Conservation (phyloP, 2,329 filamentous ascomycete species). For the Canariomyces notabilis region DNA sequence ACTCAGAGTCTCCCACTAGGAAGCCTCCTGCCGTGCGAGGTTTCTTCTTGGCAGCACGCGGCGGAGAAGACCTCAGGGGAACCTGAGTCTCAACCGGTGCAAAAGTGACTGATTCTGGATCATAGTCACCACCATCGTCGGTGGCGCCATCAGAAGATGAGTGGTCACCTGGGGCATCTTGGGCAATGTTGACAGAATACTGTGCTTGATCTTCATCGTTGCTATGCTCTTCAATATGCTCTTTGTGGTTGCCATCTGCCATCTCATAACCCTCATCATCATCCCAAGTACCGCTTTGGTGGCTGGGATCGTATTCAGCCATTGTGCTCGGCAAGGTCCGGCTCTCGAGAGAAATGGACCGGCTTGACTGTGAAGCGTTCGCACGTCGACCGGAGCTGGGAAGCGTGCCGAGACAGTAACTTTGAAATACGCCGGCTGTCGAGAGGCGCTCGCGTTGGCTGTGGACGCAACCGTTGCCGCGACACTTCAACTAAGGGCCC, state of each 20-base stretch:
- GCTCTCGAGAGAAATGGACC: background rate
- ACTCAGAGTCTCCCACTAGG: constrained; percentile 55
- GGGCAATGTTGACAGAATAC: constrained; percentile 40
- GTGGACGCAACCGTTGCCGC: too few species aligned
- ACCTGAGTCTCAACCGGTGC: constrained; percentile 32
- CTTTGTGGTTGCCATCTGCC: constrained; percentile 52
- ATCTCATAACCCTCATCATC: constrained; percentile 49
- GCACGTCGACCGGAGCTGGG: background rate
- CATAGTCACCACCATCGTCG: constrained; percentile 54
- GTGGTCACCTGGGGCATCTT: constrained; percentile 45
- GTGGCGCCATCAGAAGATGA: constrained; percentile 40
- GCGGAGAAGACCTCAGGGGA: constrained; percentile 31
- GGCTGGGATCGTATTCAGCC: constrained; percentile 28
- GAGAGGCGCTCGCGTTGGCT: background rate
- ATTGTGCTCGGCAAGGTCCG: constrained; percentile 18
- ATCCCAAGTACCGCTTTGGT: constrained; percentile 42
- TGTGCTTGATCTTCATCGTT: constrained; percentile 47
- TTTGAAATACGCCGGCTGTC: background rate
- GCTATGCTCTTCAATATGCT: constrained; percentile 49
- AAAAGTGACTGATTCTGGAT: constrained; percentile 49
- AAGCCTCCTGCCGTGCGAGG: constrained; percentile 57
- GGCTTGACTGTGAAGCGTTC: constrained; percentile 4
- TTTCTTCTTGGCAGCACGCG: constrained; percentile 51
- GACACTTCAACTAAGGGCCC: too few species aligned
- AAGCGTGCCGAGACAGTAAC: background rate